Percentiles rank a stretch among this genome's conserved stretches.
phyloP scores from a whole-genome alignment of 2,329 filamentous ascomycete species.

The Pseudogymnoascus sp. region DNA sequence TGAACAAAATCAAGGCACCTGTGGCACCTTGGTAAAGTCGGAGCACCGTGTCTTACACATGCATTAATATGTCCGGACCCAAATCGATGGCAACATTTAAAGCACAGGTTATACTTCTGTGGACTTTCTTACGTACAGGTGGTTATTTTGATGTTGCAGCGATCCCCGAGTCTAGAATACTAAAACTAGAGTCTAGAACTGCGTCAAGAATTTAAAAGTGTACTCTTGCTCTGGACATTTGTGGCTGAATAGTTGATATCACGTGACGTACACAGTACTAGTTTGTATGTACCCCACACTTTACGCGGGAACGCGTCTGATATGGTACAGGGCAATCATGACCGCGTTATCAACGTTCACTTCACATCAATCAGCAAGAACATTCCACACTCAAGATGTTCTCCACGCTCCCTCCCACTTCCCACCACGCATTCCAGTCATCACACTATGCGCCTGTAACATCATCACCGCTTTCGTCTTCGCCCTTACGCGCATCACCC shows the following conservation, averaged over 20 bases:
- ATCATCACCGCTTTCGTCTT: slow-evolving; percentile 53
- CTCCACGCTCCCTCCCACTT: slow-evolving; percentile 21
- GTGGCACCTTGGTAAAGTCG: not conserved
- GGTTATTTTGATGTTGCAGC: not conserved
- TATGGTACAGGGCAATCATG: slow-evolving; percentile 32
- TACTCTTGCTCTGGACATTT: not conserved
- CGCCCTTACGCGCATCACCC: slow-evolving; percentile 48
- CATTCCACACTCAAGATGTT: slow-evolving; percentile 32
- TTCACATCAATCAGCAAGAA: slow-evolving; percentile 32
- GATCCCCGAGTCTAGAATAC: not conserved
- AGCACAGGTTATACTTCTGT: too few relatives aligned
- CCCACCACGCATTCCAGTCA: slow-evolving; percentile 13
- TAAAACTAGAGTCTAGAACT: not conserved
- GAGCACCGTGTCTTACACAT: slow-evolving; percentile 1
- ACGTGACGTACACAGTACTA: not conserved
- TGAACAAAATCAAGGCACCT: not conserved
- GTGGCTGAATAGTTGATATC: not conserved
- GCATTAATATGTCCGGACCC: not conserved
- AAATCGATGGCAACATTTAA: not conserved
- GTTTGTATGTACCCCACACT: slow-evolving; percentile 7
- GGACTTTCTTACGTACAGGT: not conserved
- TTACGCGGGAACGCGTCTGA: slow-evolving; percentile 2
- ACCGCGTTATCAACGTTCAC: slow-evolving; percentile 42
- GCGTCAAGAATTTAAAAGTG: not conserved
- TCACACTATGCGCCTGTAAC: slow-evolving; percentile 34